Evolutionary conservation across 306 rosid genomes (phyloP).

Genomic region (Neltuma alba): DNA sequence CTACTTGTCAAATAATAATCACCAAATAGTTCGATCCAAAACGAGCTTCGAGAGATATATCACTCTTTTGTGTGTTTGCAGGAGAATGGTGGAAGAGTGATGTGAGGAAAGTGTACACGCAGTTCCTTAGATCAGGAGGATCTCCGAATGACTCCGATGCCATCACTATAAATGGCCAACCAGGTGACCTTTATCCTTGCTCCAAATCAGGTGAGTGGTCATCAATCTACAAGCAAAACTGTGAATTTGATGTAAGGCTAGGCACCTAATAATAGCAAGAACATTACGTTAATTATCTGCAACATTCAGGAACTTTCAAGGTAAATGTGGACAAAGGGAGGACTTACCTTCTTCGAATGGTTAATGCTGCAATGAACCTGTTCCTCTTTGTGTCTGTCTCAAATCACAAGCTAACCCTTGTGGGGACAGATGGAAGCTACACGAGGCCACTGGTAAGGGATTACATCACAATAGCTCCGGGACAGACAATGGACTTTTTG

Average conservation of each 20-base stretch:
- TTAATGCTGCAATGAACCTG: conserved; percentile 48
- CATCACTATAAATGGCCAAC: conserved; percentile 49
- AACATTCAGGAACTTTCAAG: conserved; percentile 40
- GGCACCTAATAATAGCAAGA: background rate
- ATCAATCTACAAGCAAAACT: background rate
- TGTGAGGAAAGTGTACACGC: conserved; percentile 35
- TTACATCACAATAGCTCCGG: conserved; percentile 55
- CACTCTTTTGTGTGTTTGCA: conserved; percentile 2
- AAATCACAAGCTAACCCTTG: conserved; percentile 55
- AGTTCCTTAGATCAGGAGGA: conserved; percentile 46
- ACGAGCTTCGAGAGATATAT: background rate
- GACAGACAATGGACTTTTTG: conserved; percentile 54
- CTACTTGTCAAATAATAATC: background rate
- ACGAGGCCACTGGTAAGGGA: conserved; percentile 37
- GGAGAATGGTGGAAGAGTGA: conserved; percentile 80
- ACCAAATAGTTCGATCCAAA: background rate
- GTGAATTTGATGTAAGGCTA: background rate
- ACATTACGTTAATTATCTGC: background rate
- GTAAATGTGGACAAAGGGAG: conserved; percentile 44
- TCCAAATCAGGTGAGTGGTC: conserved; percentile 35
- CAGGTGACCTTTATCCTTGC: conserved; percentile 50
- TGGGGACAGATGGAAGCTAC: conserved; percentile 49
- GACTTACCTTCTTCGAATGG: conserved; percentile 52
- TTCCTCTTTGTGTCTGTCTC: conserved; percentile 49
- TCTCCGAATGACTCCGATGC: conserved; percentile 43